phyloP scores from a whole-genome alignment of 306 rosid species.

The Purshia tridentata region DNA sequence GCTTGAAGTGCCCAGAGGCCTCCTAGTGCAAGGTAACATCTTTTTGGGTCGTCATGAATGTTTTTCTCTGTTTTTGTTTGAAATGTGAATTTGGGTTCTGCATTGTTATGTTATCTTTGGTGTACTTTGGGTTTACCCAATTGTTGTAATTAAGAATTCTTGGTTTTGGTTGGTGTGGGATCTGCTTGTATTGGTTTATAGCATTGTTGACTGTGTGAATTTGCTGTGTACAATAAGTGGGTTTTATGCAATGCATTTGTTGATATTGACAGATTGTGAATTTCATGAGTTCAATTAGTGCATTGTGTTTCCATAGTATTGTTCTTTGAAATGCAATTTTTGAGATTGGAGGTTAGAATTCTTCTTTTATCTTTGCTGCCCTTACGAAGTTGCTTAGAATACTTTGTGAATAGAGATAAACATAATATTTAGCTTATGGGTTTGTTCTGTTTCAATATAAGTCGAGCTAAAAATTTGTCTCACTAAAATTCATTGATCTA shows the following conservation, averaged over 20 bases:
- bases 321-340: not conserved
- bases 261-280: not conserved
- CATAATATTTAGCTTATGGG: not conserved
- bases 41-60: not conserved
- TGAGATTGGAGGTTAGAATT: constrained; percentile 9
- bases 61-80: not conserved
- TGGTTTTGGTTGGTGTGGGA: constrained; percentile 17
- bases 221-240: not conserved
- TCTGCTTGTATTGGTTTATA: not conserved
- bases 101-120: not conserved
- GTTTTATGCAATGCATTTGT: constrained; percentile 1
- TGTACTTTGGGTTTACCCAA: too few species aligned
- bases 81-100: not conserved
- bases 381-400: not conserved
- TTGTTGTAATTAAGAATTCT: constrained; percentile 2
- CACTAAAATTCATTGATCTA: not conserved
- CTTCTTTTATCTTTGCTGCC: not conserved
- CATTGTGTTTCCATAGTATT: not conserved
- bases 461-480: not conserved
- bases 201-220: not conserved
- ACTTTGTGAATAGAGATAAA: not conserved
- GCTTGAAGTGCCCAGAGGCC: constrained; percentile 80
- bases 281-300: not conserved
- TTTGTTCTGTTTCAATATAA: not conserved
- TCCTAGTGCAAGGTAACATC: constrained; percentile 91